Percentiles rank a stretch among this genome's conserved stretches.
Evolutionary conservation across 192 early-diverging fungal species (phyloP).

Genomic region (Coemansia nantahalensis): DNA sequence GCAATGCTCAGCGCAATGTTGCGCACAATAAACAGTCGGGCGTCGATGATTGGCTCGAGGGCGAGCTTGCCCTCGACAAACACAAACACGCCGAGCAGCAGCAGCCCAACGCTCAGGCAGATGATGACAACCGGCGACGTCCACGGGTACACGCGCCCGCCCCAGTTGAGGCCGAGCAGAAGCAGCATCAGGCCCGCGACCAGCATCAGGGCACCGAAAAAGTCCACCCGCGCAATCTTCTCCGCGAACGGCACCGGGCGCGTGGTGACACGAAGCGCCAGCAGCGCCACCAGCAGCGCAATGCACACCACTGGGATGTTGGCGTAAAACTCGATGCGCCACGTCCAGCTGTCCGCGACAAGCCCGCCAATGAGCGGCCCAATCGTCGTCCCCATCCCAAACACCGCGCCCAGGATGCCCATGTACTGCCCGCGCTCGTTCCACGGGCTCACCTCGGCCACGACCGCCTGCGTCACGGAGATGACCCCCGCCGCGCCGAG

Average conservation of each 20-base stretch:
- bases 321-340: conserved; percentile 81
- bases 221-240: conserved; percentile 55
- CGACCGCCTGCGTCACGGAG: conserved; percentile 59
- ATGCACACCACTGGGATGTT: conserved; percentile 75
- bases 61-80: conserved; percentile 69
- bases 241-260: conserved; percentile 37
- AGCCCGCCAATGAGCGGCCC: conserved; percentile 79
- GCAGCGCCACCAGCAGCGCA: conserved; percentile 46
- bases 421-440: conserved; percentile 73
- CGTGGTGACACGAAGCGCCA: conserved; percentile 55
- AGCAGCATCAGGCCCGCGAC: conserved; percentile 60
- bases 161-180: conserved; percentile 71
- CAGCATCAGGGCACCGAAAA: conserved; percentile 59
- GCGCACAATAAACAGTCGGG: conserved; percentile 61
- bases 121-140: conserved; percentile 54
- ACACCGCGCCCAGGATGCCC: conserved; percentile 68
- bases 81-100: conserved; percentile 58
- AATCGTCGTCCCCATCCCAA: conserved; percentile 67
- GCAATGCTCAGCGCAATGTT: conserved; percentile 50
- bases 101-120: conserved; percentile 57
- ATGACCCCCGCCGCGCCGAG: conserved; percentile 61
- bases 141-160: conserved; percentile 72
- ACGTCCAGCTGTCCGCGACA: conserved; percentile 64
- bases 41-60: conserved; percentile 75
- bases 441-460: conserved; percentile 57